Evolutionary conservation across 1,284 basidiomycete genomes (phyloP), one percentile per base, ranked within the genome.

Genomic region (Naganishia sp.): DNA sequence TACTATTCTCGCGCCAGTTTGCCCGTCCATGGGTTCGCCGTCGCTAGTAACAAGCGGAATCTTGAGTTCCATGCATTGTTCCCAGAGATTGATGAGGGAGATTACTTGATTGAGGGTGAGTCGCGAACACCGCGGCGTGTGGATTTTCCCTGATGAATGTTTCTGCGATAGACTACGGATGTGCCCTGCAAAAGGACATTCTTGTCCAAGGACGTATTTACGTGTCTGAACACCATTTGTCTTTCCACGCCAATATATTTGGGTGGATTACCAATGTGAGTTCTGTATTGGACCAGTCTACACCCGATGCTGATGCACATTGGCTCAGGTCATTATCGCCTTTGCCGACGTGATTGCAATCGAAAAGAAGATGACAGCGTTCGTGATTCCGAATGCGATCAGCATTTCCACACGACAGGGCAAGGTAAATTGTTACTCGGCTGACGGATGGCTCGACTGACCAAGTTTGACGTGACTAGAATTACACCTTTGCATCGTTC

Each of bases 181-280:
- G 96, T 77, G 96, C 95, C 0, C 79, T 98, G 15, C 92, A 96
- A 74, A 87, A 94, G 62, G 96, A 99, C 77, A 98, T 99, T 71
- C 84, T 99, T 32, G 90, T 98, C 39, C 95, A 99, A 82, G 95
- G 95, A 3, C 85, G 95, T 3, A 78, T 99, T 60, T 99, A 99
- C 79, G 92, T 99, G 28, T 98, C 94, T 1, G 96, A 99, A 80
- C 95, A 98, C 79, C 94, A 98, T 76, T 85, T 98, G 18, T 97
- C 92, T 81, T 99, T 99, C 83, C 91, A 99, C 75, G 94, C 96
- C 25, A 99, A 97, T 77, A 97, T 99, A 63, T 96, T 99, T 79
- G 95, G 95, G 52, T 99, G 95, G 95, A 90, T 97, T 66, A 98
- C 94, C 21, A 90, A 96, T 75, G 92, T 94, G 76, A 79, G 90